phyloP scores from a whole-genome alignment of 441 rosid species.

The Populus hybrid region DNA sequence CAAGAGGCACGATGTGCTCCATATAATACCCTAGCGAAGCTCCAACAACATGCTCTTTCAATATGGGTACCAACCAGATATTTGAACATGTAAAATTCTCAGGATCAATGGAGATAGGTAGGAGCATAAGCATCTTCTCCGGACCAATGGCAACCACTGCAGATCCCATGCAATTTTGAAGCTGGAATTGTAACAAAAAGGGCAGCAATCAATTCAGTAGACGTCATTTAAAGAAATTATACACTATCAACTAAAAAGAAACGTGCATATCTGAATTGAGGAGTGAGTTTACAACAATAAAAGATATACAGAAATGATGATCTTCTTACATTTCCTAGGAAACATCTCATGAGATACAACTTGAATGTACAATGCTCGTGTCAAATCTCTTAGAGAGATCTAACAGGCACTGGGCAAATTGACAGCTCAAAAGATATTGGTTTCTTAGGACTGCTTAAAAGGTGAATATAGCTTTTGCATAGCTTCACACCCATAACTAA shows the following conservation, averaged over 20 bases:
- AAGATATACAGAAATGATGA: not conserved
- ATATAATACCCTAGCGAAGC: conserved; percentile 73
- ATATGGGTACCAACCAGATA: conserved; percentile 76
- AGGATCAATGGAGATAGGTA: conserved; percentile 63
- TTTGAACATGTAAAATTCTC: conserved; percentile 58
- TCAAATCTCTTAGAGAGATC: not conserved
- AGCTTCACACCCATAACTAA: not conserved
- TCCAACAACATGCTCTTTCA: conserved; percentile 60
- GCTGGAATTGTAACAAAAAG: conserved; percentile 43
- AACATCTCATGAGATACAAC: not conserved
- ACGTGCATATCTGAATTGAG: not conserved
- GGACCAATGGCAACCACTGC: conserved; percentile 87
- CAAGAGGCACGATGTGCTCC: conserved; percentile 85
- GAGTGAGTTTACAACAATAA: not conserved
- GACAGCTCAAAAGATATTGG: too few species aligned
- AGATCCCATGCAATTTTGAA: conserved; percentile 76
- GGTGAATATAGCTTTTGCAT: not conserved
- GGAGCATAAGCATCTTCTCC: conserved; percentile 55
- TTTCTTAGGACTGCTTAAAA: not conserved
- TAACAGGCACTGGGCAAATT: not conserved
- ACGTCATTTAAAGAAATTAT: not conserved
- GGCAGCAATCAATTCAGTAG: not conserved
- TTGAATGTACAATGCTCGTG: not conserved
- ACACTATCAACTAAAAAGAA: not conserved
- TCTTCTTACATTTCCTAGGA: not conserved